Evolutionary conservation across 208 protist genomes (phyloP), one percentile per base, ranked within the genome.

Genomic region (Trypanosoma lewisi): DNA sequence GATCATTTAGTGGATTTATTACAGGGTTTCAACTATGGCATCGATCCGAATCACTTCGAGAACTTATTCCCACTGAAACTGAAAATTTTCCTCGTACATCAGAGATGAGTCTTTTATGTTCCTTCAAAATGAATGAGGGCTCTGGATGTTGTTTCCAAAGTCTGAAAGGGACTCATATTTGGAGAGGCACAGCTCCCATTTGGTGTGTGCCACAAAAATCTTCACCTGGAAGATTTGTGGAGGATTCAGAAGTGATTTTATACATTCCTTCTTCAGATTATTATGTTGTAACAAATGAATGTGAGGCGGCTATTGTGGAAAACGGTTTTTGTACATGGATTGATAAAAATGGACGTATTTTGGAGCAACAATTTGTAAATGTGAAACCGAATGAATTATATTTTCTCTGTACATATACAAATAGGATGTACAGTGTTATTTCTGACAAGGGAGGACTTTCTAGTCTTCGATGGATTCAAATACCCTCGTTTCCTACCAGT

Each of bases 311-410:
- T 30, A 66, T 95, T 36, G 55, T 95, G 16, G 86, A 93, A 63
- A 63, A 75, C 27, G 73, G 75, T n/a, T 64, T 78, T 31, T 83
- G 79, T 2, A 95, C 89, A n/a, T 95, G 89, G 87, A 74, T 93
- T 17, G 63, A 75, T 51, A 53, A 39, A 30, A 66, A 87, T 42
- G 89, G 85, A 14, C 69, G 57, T 17, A 71, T 95, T 44, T 70
- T 92, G 31, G 89, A 92, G 65, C 85, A 95, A 53, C 55, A 50
- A n/a, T 70, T 73, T 34, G 60, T 75, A 30, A 81, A 79, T 51
- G 51, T 91, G 31, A 51, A 56, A 27, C 51, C 54, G 7, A 59
- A 67, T n/a, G 70, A 74, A 36, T 54, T 70, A 44, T 87, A 78
- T 53, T 91, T 73, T 57, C 68, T 84, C 8, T 85, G 72, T 37